Conservation (phyloP, 2,329 filamentous ascomycete genomes). For the Daldinia sp. region DNA sequence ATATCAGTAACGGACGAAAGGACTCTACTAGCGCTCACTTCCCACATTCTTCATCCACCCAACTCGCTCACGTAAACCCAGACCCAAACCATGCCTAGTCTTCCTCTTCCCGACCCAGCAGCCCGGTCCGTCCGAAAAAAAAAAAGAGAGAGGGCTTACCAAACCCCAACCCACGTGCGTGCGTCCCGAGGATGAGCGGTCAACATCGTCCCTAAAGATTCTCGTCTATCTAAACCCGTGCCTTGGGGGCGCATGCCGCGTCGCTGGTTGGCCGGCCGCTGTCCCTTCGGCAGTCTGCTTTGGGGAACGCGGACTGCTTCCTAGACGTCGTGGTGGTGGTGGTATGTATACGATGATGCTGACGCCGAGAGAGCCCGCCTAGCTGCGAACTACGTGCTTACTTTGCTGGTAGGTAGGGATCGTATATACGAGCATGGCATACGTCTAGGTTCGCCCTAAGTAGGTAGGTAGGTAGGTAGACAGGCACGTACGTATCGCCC, state of each 20-base stretch:
- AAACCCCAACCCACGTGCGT: constrained; percentile 35
- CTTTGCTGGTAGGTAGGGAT: too few relatives aligned
- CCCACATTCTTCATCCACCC: background rate
- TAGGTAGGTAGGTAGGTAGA: too few relatives aligned
- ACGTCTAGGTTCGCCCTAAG: too few relatives aligned
- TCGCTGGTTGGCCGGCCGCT: constrained; percentile 7
- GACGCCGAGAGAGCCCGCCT: background rate
- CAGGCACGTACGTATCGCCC: background rate
- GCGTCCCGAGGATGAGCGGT: constrained; percentile 26
- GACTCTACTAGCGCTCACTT: constrained; percentile 22
- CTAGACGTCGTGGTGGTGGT: too few relatives aligned
- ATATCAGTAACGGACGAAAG: constrained; percentile 13
- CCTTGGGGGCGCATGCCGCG: background rate
- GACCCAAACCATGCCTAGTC: too few relatives aligned
- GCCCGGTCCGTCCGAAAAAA: constrained; percentile 26
- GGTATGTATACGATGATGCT: background rate
- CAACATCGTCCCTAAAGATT: background rate
- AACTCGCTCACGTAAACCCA: constrained; percentile 22
- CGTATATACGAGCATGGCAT: too few relatives aligned
- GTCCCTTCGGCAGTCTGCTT: background rate
- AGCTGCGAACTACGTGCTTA: too few relatives aligned
- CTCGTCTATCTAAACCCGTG: constrained; percentile 1
- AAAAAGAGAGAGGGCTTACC: too few relatives aligned
- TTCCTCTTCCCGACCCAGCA: constrained; percentile 21
- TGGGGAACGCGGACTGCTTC: background rate